Base-by-base conservation (phyloP, 2,329 filamentous ascomycete species). In the Cordyceps javanica region DNA sequence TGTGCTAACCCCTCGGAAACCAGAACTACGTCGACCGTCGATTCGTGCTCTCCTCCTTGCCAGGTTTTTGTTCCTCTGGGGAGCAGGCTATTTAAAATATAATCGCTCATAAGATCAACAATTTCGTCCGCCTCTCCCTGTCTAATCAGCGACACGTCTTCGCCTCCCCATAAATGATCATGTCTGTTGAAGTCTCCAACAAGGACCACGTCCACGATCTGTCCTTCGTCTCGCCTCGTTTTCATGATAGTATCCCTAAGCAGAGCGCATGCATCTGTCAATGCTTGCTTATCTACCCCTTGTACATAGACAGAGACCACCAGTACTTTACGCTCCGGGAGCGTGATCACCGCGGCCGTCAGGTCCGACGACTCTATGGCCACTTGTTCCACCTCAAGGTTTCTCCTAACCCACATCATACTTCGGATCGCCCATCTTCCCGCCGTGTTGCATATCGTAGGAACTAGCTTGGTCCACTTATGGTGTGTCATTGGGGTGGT, bases 51-150 rank as follows among this genome's bases (percentile, higher is more conserved):
- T 16, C 62, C 52, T 11, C 63, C 59, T 19, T 70, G 54, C 69
- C 61, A 72, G 60, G 63, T 73, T 59, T 72, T 73, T 30, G 65
- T 73, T 1, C 68, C 69, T 59, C 65, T 52, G 39, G 64, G 69
- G 3, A 73, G 68, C 30, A 74, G 59, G 62, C 69, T 72, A 23
- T 57, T 57, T 2, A 74, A 66, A 42, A 51, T 56, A 59, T 64
- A 65, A 38, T 72, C 63, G 60, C 59, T 67, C 61, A 73, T 73
- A 4, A 74, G 61, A 51, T 72, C 61, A 49, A 74, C 67, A 44
- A 73, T 71, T 51, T 52, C 60, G 49, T 72, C 64, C 23, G 64
- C 71, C 64, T 73, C 67, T 14, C 71, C 70, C 59, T 75, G 62
- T 55, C 68, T 66, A 16, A 44, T 42, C n/a, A 56, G 16, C 2